Conservation (phyloP, 495 filamentous ascomycete genomes). For the Pyronema domesticum region DNA sequence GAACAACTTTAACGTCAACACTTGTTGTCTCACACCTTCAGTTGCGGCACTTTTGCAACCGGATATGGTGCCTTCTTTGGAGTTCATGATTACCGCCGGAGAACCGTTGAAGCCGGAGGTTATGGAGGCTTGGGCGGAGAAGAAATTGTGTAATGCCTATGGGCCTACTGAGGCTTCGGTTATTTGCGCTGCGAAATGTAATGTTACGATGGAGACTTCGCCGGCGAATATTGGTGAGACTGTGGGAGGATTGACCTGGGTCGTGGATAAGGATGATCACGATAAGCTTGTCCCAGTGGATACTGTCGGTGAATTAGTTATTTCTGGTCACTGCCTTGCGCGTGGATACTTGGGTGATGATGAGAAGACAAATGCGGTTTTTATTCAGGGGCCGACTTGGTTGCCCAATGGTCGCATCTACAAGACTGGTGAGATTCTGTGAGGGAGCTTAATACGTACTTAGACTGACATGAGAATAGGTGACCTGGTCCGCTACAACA, state of each 20-base stretch:
- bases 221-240: too few species aligned
- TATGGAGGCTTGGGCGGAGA: slow-evolving; percentile 20
- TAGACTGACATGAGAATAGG: too few species aligned
- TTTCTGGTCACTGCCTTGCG: too few species aligned
- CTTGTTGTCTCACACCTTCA: slow-evolving; percentile 33
- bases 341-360: slow-evolving; percentile 31
- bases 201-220: too few species aligned
- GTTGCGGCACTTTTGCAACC: slow-evolving; percentile 34
- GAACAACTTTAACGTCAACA: slow-evolving; percentile 11
- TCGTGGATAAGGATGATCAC: too few species aligned
- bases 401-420: neutral
- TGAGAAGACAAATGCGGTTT: slow-evolving; percentile 26
- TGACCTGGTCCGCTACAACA: slow-evolving; percentile 36
- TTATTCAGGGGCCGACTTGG: slow-evolving; percentile 29
- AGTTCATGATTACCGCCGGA: slow-evolving; percentile 30
- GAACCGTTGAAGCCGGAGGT: slow-evolving; percentile 21
- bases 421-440: too few species aligned
- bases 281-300: too few species aligned
- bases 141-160: slow-evolving; percentile 24
- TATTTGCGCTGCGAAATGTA: too few species aligned
- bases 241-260: too few species aligned
- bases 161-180: slow-evolving; percentile 34
- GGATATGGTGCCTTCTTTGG: slow-evolving; percentile 26
- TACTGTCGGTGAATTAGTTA: too few species aligned
- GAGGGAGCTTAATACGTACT: too few species aligned